A percentile compares a stretch with the other conserved stretches of the same genome.
These are phyloP conservation scores for Ophiostoma sp. DNA, from an alignment of 2,329 filamentous ascomycete species.

Conservation along the genomic window DNA sequence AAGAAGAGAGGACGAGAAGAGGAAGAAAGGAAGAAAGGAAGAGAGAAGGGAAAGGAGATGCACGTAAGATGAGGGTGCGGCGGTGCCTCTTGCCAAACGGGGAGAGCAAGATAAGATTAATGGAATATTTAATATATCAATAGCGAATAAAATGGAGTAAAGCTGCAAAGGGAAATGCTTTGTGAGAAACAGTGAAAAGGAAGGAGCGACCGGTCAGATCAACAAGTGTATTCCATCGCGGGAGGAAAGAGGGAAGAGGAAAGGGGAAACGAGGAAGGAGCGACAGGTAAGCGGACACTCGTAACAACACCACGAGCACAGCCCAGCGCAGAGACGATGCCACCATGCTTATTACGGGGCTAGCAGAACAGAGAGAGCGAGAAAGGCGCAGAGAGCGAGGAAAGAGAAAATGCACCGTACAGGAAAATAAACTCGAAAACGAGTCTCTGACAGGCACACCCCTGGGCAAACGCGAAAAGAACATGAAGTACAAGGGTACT, in stretches of 20 bases:
- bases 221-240: neutral
- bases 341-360: too few relatives aligned
- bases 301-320: neutral
- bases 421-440: conserved; percentile 1
- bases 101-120: neutral
- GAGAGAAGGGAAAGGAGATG: neutral
- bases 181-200: neutral
- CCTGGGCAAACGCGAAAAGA: conserved; percentile 10
- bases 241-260: neutral
- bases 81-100: conserved; percentile 13
- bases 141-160: neutral
- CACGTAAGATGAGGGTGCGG: conserved; percentile 6
- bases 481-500: neutral
- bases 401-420: neutral
- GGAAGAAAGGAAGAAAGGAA: neutral
- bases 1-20: neutral
- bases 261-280: neutral
- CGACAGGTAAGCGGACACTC: neutral
- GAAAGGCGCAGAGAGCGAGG: neutral
- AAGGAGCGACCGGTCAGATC: conserved; percentile 3
- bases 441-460: neutral
- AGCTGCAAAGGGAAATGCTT: neutral
- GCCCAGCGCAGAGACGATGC: too few relatives aligned
- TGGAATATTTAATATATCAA: neutral
- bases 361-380: neutral